These are phyloP conservation scores for Rhododendron williamsianum DNA, from an alignment of 148 eudicot genomes.

Conservation along the genomic window DNA sequence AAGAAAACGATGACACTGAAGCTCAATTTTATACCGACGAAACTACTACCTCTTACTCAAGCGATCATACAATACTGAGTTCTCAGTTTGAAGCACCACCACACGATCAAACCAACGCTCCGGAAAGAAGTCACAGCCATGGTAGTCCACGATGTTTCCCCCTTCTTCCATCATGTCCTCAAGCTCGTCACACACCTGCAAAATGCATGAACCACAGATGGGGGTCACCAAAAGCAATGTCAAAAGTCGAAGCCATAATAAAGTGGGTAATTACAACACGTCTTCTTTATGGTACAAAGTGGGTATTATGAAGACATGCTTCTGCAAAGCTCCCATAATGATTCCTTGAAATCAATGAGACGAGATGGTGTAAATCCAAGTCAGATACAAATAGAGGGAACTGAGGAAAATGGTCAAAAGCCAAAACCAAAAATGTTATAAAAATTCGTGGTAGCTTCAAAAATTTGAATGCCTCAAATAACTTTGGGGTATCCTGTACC, in stretches of 20 bases:
- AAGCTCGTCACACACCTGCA: constrained; percentile 92
- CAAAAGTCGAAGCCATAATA: neutral
- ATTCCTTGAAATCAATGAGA: neutral
- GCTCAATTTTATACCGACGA: neutral
- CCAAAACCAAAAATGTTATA: neutral
- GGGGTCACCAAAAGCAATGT: neutral
- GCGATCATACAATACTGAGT: constrained; percentile 80
- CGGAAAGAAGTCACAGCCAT: constrained; percentile 95
- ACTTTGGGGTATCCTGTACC: neutral
- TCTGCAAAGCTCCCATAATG: neutral
- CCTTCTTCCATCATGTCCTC: constrained; percentile 88
- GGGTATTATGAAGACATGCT: neutral
- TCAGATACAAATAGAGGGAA: neutral
- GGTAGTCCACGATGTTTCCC: constrained; percentile 84
- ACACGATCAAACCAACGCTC: constrained; percentile 92
- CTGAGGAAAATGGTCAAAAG: neutral
- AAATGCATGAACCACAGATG: neutral
- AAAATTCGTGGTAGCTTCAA: neutral
- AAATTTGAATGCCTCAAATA: neutral
- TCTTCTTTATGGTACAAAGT: neutral
- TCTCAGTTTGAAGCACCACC: constrained; percentile 87
- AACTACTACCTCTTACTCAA: constrained; percentile 57
- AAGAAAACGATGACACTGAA: neutral
- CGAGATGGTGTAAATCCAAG: neutral
- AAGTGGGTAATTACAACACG: neutral